These are phyloP conservation scores for Tylopilus subfusipes DNA, from an alignment of 768 basidiomycete genomes.

Conservation along the genomic window DNA sequence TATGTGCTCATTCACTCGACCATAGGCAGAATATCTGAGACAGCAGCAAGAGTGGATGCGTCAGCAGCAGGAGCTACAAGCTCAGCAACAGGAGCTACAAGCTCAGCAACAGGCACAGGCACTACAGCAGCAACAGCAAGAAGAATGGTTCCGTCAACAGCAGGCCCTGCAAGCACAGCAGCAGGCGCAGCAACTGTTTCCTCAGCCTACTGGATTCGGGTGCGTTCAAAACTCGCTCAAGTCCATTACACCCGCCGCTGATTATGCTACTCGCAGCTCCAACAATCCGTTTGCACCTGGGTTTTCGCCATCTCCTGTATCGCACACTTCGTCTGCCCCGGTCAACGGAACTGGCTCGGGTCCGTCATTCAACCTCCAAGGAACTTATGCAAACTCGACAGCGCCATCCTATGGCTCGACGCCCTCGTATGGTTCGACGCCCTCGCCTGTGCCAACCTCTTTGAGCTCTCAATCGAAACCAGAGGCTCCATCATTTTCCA, in stretches of 20 bases:
- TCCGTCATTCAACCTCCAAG: slow-evolving; percentile 64
- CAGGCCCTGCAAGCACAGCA: slow-evolving; percentile 48
- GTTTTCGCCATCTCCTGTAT: slow-evolving; percentile 27
- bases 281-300: slow-evolving; percentile 91
- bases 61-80: slow-evolving; percentile 55
- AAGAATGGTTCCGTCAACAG: slow-evolving; percentile 62
- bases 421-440: slow-evolving; percentile 38
- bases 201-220: slow-evolving; percentile 77
- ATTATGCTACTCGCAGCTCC: slow-evolving; percentile 50
- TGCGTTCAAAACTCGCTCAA: slow-evolving; percentile 31
- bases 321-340: slow-evolving; percentile 35
- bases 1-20: slow-evolving; percentile 10
- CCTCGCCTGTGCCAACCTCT: slow-evolving; percentile 42
- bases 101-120: slow-evolving; percentile 39
- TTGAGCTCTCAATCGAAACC: slow-evolving; percentile 37
- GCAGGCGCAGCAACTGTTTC: slow-evolving; percentile 43
- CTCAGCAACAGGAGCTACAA: slow-evolving; percentile 45
- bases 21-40: slow-evolving; percentile 41
- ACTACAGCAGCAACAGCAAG: slow-evolving; percentile 35
- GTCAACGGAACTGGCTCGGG: slow-evolving; percentile 30
- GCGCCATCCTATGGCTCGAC: slow-evolving; percentile 32
- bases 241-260: slow-evolving; percentile 10
- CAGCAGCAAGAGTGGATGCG: slow-evolving; percentile 69
- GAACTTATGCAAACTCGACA: slow-evolving; percentile 56
- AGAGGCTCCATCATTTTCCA: slow-evolving; percentile 24